Evolutionary conservation across 768 basidiomycete species (phyloP), one percentile per base, ranked within the genome.

Genomic region (Boletus rubescentipes): DNA sequence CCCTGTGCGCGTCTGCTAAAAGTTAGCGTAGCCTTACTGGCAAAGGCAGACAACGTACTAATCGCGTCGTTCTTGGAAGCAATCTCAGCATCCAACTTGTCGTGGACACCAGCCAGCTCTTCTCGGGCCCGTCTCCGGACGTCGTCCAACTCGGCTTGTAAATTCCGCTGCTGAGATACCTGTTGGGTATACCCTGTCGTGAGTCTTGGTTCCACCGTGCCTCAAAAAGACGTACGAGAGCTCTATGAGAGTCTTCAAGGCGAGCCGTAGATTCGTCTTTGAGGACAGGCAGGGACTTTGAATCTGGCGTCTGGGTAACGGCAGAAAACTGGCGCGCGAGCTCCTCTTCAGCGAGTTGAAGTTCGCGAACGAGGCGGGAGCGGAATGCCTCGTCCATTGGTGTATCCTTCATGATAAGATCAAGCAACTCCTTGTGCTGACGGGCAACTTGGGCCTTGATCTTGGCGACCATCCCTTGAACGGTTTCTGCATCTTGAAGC

Each of bases 381-480:
- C 85, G 83, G 76, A 89, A 85, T 5, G 77, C 72, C 32, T 79
- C 79, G 55, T 88, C 87, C 35, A 77, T 75, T 9, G 84, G 79
- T 11, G 77, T 77, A 46, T 77, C 79, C 41, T 74, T 75, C 72
- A 80, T 75, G 49, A 89, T 80, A 21, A 89, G 73, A n/a, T 80
- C 75, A 5, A 86, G 82, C 38, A 90, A 79, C 56, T 90, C 87
- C n/a, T 79, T 79, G 62, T 88, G 87, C 49, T 89, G 86, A 15
- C 77, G 79, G 59, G 84, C 82, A 30, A 89, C 78, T 42, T 78
- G 82, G 35, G 83, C 81, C 59, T 77, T 81, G 60, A 88, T 84
- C 58, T 77, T 78, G 3, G 78, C 68, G 3, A 79, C 79, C 26
- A 79, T 80, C 4, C 72, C 63, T 47, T 78, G 76, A 0, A 79